phyloP scores from a whole-genome alignment of 169 alveolate genomes.

The Theileria annulata region DNA sequence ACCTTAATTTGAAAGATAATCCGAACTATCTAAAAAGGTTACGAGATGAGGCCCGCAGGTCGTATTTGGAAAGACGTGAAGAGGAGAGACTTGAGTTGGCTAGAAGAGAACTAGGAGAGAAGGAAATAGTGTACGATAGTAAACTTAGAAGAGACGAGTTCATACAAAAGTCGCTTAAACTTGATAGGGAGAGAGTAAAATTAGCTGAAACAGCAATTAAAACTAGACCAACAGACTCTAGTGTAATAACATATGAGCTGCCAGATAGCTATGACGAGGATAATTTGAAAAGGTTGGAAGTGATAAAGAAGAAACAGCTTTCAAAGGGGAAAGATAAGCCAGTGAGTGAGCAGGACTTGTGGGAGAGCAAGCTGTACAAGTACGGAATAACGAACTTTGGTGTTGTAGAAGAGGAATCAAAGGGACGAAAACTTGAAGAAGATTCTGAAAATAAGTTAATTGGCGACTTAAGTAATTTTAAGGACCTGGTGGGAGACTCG shows the following conservation, averaged over 20 bases:
- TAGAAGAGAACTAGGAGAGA: conserved; percentile 86
- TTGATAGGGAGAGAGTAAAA: conserved; percentile 84
- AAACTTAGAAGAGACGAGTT: conserved; percentile 55
- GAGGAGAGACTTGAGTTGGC: conserved; percentile 90
- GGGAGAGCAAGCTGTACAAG: conserved; percentile 62
- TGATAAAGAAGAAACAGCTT: conserved; percentile 32
- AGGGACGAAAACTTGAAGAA: background rate
- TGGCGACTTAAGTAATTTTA: conserved; percentile 32
- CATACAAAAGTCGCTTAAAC: conserved; percentile 72
- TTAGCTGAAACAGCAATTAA: conserved; percentile 86
- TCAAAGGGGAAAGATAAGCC: conserved; percentile 19
- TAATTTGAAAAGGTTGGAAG: conserved; percentile 46
- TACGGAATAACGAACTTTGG: conserved; percentile 19
- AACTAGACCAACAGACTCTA: conserved; percentile 78
- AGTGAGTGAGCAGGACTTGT: conserved; percentile 38
- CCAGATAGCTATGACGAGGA: conserved; percentile 89
- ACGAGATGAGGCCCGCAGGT: conserved; percentile 85
- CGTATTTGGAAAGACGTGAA: conserved; percentile 92
- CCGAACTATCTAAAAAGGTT: conserved; percentile 69
- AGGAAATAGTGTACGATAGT: conserved; percentile 76
- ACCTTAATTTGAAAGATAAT: conserved; percentile 67
- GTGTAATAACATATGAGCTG: conserved; percentile 73
- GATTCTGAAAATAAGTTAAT: conserved; percentile 4
- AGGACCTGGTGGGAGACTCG: conserved; percentile 5
- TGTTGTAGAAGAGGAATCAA: background rate